Base-by-base conservation (phyloP, 768 basidiomycete genomes). In the Boletus subparvulus region DNA sequence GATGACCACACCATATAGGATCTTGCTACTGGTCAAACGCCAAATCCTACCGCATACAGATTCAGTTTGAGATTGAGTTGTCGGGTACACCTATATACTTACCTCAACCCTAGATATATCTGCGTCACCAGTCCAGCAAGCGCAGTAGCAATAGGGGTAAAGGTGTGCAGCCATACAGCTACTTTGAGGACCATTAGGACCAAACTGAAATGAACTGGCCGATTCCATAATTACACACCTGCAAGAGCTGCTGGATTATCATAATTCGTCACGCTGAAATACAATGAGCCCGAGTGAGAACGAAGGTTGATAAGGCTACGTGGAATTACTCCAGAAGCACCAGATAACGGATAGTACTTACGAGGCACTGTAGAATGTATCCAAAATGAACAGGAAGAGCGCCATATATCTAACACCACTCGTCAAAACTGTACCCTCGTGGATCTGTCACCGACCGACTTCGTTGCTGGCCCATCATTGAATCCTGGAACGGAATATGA, bases 101-200 rank as follows among this genome's bases (percentile, higher is more conserved):
- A 75, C 80, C 81, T 77, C 60, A 77, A 70, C 1, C 71, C 75
- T 28, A 83, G 69, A 67, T 81, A 83, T 36, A 68, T 52, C 58
- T 84, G 82, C 1, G 81, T 80, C 17, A 80, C 69, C 33, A 82
- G 64, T 0, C 80, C 81, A 17, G 79, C 76, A 8, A 80, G 62
- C 1, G 78, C 69, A 6, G 75, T 80, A 8, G 75, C 78, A 19
- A 76, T 66, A 6, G 81, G 78, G 0, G 80, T 83, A 54, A 83
- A 79, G 1, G 79, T 75, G 45, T 81, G 78, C 21, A 1, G 77
- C 80, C 82, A 83, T n/a, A 67, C 66, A 50, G 75, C 74, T 40
- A 65, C 79, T 80, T 61, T 2, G 50, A 57, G 7, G 3, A 30
- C 9, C 3, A 14, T 61, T n/a, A 60, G 42, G 11, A 46, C 8